phyloP scores from a whole-genome alignment of 345 rosid genomes.

The Cardamine chenopodiifolia region DNA sequence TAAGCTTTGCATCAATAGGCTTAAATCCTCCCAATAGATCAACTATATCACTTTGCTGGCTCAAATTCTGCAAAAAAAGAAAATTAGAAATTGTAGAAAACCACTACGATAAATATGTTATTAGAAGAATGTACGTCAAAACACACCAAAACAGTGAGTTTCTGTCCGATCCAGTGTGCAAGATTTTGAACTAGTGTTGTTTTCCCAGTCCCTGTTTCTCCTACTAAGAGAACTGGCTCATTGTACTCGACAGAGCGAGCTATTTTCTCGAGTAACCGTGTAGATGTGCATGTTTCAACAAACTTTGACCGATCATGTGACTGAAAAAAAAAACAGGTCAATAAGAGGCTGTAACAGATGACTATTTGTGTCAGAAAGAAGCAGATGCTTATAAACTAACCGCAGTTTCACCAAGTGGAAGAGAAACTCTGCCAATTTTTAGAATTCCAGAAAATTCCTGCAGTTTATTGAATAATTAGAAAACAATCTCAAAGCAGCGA shows the following conservation, averaged over 20 bases:
- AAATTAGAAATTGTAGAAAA: not conserved
- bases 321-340: conserved; percentile 52
- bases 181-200: conserved; percentile 93
- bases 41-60: conserved; percentile 96
- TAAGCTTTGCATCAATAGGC: conserved; percentile 75
- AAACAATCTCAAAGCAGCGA: conserved; percentile 31
- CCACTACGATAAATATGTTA: not conserved
- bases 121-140: conserved; percentile 24
- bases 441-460: conserved; percentile 59
- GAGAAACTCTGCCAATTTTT: conserved; percentile 76
- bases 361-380: conserved; percentile 29
- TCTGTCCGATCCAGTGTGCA: conserved; percentile 80
- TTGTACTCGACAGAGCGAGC: conserved; percentile 81
- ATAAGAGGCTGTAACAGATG: conserved; percentile 18
- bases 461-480: conserved; percentile 39
- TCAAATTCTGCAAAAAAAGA: conserved; percentile 66
- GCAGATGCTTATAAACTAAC: conserved; percentile 45
- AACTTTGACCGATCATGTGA: conserved; percentile 55
- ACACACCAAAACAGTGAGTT: conserved; percentile 86
- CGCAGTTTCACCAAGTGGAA: conserved; percentile 52
- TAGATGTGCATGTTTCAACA: conserved; percentile 76
- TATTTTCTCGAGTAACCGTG: conserved; percentile 76
- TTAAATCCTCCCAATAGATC: conserved; percentile 96
- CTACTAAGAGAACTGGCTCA: conserved; percentile 95
- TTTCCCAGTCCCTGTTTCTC: conserved; percentile 99